These are phyloP conservation scores for Sporothrix humicola DNA, from an alignment of 2,329 filamentous ascomycete genomes.

Conservation along the genomic window DNA sequence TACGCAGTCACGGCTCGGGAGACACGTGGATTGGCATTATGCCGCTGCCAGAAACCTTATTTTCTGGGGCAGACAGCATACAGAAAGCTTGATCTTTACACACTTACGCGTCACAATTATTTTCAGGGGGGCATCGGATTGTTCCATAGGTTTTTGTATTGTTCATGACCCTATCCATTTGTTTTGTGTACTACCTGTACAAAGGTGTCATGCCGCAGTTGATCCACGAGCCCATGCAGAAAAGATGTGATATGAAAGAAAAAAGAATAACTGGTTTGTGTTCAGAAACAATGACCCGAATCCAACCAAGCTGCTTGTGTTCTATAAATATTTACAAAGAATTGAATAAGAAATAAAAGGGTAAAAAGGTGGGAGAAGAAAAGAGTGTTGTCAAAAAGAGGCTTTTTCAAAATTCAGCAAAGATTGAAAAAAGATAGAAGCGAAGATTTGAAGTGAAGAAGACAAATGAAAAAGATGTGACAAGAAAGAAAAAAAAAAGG, in stretches of 20 bases:
- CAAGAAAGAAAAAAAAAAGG: conserved; percentile 26
- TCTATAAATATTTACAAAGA: conserved; percentile 29
- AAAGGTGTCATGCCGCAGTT: neutral
- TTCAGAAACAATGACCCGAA: conserved; percentile 6
- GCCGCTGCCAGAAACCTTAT: neutral
- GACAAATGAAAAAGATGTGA: conserved; percentile 15
- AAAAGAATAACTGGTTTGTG: conserved; percentile 15
- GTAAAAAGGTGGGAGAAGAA: conserved; percentile 3
- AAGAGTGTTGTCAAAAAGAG: conserved; percentile 27
- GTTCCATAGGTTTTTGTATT: conserved; percentile 13
- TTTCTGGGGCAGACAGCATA: neutral
- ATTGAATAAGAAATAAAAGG: conserved; percentile 18
- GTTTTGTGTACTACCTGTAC: neutral
- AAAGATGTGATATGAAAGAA: neutral
- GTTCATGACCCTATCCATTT: conserved; percentile 20
- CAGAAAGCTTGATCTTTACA: conserved; percentile 6
- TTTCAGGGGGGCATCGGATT: neutral
- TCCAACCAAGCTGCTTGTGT: conserved; percentile 8
- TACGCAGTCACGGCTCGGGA: neutral
- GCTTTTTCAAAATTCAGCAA: conserved; percentile 8
- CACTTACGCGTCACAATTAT: neutral
- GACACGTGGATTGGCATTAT: neutral
- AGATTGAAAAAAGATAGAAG: conserved; percentile 18
- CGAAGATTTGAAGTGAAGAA: conserved; percentile 13
- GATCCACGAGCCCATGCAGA: conserved; percentile 23